These are phyloP conservation scores for Polyplosphaeria fusca DNA, from an alignment of 495 filamentous ascomycete species.

Conservation along the genomic window DNA sequence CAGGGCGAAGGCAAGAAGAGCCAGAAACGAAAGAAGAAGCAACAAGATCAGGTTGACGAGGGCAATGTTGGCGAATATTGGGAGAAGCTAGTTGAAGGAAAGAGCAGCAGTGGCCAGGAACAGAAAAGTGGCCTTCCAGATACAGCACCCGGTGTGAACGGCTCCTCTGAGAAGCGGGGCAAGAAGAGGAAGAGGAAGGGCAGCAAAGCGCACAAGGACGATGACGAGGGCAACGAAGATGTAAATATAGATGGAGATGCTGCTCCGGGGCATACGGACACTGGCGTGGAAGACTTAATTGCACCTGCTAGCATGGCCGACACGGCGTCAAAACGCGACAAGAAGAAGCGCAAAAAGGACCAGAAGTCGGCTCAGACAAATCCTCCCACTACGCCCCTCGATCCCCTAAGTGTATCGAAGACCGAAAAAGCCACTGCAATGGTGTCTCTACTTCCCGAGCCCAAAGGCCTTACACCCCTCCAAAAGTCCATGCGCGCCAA, in stretches of 20 bases:
- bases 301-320: not conserved
- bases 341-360: conserved; percentile 39
- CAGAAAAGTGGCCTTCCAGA: conserved; percentile 12
- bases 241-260: conserved; percentile 10
- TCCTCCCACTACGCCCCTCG: not conserved
- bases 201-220: conserved; percentile 18
- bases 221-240: conserved; percentile 33
- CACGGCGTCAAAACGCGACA: conserved; percentile 9
- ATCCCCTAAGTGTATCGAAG: conserved; percentile 1
- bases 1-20: conserved; percentile 51
- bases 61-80: conserved; percentile 44
- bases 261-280: not conserved
- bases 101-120: conserved; percentile 11
- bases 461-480: conserved; percentile 67
- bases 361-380: not conserved
- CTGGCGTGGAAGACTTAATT: conserved; percentile 10
- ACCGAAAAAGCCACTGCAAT: conserved; percentile 14
- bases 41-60: conserved; percentile 67
- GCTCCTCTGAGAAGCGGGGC: conserved; percentile 21
- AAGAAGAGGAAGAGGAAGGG: conserved; percentile 47
- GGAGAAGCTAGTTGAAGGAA: conserved; percentile 5
- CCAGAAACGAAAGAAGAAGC: conserved; percentile 37
- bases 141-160: conserved; percentile 2
- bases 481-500: conserved; percentile 92
- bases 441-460: conserved; percentile 46